These are phyloP conservation scores for Amanita subjunquillea DNA, from an alignment of 768 basidiomycete genomes.

Conservation along the genomic window DNA sequence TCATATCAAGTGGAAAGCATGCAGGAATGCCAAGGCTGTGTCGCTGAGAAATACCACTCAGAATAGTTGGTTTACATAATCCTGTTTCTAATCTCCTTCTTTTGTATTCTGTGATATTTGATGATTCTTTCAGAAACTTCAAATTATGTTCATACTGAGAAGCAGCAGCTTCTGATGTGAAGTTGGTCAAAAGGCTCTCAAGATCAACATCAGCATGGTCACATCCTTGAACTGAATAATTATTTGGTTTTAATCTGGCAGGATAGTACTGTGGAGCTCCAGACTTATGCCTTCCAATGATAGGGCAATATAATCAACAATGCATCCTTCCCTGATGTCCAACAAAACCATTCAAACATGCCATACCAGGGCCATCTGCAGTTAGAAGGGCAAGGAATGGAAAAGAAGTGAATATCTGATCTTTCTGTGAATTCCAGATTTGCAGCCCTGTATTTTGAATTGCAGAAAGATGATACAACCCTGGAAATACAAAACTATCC, in stretches of 20 bases:
- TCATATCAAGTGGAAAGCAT: conserved; percentile 23
- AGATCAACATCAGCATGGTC: background rate
- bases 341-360: conserved; percentile 17
- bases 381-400: conserved; percentile 17
- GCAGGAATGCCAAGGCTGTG: conserved; percentile 16
- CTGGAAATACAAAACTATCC: conserved; percentile 16
- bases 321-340: conserved; percentile 22
- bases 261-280: conserved; percentile 20
- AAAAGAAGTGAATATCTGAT: background rate
- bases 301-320: conserved; percentile 23
- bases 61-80: conserved; percentile 25
- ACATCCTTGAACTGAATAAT: conserved; percentile 10
- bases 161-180: background rate
- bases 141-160: background rate
- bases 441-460: background rate
- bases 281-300: conserved; percentile 16
- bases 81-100: conserved; percentile 17
- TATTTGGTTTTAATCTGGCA: conserved; percentile 14
- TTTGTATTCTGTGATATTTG: conserved; percentile 12
- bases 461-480: background rate
- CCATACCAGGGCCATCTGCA: conserved; percentile 23
- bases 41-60: conserved; percentile 15
- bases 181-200: background rate
- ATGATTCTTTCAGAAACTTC: conserved; percentile 8
- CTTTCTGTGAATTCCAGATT: background rate